Evolutionary conservation across 305 asterid genomes (phyloP).

Genomic region (Rubia tinctorum): DNA sequence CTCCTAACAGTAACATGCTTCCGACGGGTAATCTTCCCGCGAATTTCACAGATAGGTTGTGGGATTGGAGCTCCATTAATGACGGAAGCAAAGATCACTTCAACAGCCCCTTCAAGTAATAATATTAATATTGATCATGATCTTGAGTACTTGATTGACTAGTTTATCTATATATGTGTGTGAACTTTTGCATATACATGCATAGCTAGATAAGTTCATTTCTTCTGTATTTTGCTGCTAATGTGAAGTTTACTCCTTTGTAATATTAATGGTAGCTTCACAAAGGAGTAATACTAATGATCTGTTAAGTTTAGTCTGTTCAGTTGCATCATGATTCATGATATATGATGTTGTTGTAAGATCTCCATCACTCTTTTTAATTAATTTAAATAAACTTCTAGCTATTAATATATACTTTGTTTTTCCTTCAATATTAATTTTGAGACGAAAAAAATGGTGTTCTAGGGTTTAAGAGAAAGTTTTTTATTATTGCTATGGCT

Average conservation of each 20-base stretch:
- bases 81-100: slow-evolving; percentile 29
- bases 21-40: slow-evolving; percentile 23
- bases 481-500: not conserved
- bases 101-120: slow-evolving; percentile 31
- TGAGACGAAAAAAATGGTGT: not conserved
- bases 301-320: not conserved
- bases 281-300: slow-evolving; percentile 1
- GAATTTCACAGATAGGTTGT: slow-evolving; percentile 22
- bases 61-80: slow-evolving; percentile 32
- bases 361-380: slow-evolving; percentile 12
- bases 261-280: slow-evolving; percentile 5
- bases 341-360: slow-evolving; percentile 14
- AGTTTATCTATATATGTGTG: not conserved
- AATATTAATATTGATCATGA: not conserved
- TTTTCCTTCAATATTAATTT: not conserved
- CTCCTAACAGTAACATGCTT: slow-evolving; percentile 21
- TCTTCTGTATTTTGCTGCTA: not conserved
- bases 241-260: slow-evolving; percentile 9
- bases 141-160: too few species aligned
- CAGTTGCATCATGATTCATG: slow-evolving; percentile 7
- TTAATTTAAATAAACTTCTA: not conserved
- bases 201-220: slow-evolving; percentile 1
- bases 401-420: not conserved
- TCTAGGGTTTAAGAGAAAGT: slow-evolving; percentile 4
- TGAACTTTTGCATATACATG: slow-evolving; percentile 16